Base-by-base conservation (phyloP, 768 basidiomycete genomes). In the Agaricus subrufescens region DNA sequence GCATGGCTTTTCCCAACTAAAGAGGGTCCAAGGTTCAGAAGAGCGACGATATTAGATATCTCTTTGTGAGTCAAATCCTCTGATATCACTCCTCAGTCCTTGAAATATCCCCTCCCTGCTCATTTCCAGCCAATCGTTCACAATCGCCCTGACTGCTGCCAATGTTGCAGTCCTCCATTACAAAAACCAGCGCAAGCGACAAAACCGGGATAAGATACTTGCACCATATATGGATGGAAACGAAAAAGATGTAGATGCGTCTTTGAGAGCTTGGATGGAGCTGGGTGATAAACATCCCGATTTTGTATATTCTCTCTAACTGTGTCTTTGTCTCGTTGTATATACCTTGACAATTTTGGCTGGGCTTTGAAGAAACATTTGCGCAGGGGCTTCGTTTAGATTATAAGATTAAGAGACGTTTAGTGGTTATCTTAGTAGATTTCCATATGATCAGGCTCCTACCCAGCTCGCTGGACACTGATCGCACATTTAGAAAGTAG, bases 1-100 rank as follows among this genome's bases (percentile, higher is more conserved):
- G 73, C 73, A 3, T 75, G 72, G 73, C 61, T 69, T 9, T 73
- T 70, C 63, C 73, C 73, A 15, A 69, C 72, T 0, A 73, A 68
- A 8, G 71, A 73, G 59, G 71, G 71, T 3, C 72, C 73, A 4
- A 65, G 62, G 12, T 74, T 70, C 58, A 69, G 55, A 27, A 71
- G 68, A 47, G 71, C 73, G 1, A 73, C 68, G 0, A 73, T 73
- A 26, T 69, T 73, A 65, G 66, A 72, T 50, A 60, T 73, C 11
- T 56, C 60, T 8, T 74, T 74, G 73, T 74, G 45, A 59, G 71
- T 68, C 19, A 12, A 8, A 7, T 12, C 14, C n/a, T 6, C 10
- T 7, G 8, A 12, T 26, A n/a, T 44, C 43, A 26, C 23, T 11
- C 14, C 19, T 37, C 26, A 15, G 15, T 29, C 11, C n/a, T 7